phyloP scores from a whole-genome alignment of 108 stramenopile species.

The Nitzschia inconspicua region DNA sequence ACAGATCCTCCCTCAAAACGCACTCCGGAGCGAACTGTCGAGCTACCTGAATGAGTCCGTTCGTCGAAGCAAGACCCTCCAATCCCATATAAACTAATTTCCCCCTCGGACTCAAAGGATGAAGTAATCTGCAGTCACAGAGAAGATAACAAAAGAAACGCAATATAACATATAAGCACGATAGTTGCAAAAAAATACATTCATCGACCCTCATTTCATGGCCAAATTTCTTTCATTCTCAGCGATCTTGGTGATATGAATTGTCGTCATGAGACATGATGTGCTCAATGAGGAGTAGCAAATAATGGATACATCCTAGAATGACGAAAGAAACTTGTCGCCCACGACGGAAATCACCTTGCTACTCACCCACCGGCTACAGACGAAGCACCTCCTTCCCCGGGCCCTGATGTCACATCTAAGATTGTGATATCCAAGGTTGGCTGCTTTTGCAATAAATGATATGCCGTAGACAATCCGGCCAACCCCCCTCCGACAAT shows the following conservation, averaged over 20 bases:
- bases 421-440: conserved; percentile 47
- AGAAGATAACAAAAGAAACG: background rate
- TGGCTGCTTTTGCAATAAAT: conserved; percentile 46
- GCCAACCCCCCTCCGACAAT: conserved; percentile 84
- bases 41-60: conserved; percentile 45
- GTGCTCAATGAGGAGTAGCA: conserved; percentile 71
- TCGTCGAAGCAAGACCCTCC: conserved; percentile 54
- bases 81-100: conserved; percentile 74
- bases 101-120: conserved; percentile 78
- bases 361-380: conserved; percentile 82
- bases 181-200: background rate
- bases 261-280: conserved; percentile 48
- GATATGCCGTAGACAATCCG: conserved; percentile 66
- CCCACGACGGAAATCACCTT: background rate
- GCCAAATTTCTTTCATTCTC: conserved; percentile 32
- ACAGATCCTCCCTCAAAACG: conserved; percentile 47
- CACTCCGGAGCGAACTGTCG: conserved; percentile 26
- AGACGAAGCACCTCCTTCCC: conserved; percentile 73
- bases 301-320: conserved; percentile 36
- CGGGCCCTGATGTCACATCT: conserved; percentile 48
- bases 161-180: background rate
- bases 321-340: background rate
- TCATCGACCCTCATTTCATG: too few species aligned
- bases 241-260: conserved; percentile 70
- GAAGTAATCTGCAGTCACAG: conserved; percentile 46